These are phyloP conservation scores for Aspergillus sp. DNA, from an alignment of 2,329 filamentous ascomycete genomes.

Conservation along the genomic window DNA sequence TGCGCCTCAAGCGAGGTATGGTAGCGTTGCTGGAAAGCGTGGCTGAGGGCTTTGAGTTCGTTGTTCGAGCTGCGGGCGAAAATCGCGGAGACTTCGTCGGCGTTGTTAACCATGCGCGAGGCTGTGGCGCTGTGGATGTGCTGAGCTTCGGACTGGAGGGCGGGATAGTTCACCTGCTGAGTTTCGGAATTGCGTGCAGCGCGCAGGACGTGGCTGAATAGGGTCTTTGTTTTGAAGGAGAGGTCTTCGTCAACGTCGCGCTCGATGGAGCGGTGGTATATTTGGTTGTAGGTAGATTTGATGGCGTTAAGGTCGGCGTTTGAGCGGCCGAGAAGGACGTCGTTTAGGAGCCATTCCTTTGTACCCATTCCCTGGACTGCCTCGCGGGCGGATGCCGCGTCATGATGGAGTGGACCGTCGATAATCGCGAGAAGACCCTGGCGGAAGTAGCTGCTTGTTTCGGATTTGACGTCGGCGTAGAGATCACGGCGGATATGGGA, in stretches of 20 bases:
- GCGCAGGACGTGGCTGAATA: conserved; percentile 79
- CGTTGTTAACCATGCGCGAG: conserved; percentile 55
- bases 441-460: conserved; percentile 73
- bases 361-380: conserved; percentile 80
- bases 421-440: conserved; percentile 72
- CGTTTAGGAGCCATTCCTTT: conserved; percentile 82
- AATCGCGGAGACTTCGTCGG: conserved; percentile 67
- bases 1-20: conserved; percentile 68
- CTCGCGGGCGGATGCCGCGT: conserved; percentile 68
- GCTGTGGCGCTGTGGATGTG: conserved; percentile 77
- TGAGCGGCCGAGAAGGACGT: conserved; percentile 75
- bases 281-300: conserved; percentile 71
- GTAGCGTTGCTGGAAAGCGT: conserved; percentile 73
- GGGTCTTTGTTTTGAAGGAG: conserved; percentile 78
- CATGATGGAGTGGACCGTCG: conserved; percentile 75
- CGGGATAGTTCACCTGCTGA: conserved; percentile 68
- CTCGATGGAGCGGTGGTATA: conserved; percentile 67
- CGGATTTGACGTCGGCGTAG: conserved; percentile 71
- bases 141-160: conserved; percentile 73
- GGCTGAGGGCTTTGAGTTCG: conserved; percentile 78
- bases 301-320: conserved; percentile 90
- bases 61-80: conserved; percentile 73
- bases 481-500: conserved; percentile 66
- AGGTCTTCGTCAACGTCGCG: conserved; percentile 74
- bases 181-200: conserved; percentile 76